These are phyloP conservation scores for Aspergillus sp. DNA, from an alignment of 2,329 filamentous ascomycete species.

Conservation along the genomic window DNA sequence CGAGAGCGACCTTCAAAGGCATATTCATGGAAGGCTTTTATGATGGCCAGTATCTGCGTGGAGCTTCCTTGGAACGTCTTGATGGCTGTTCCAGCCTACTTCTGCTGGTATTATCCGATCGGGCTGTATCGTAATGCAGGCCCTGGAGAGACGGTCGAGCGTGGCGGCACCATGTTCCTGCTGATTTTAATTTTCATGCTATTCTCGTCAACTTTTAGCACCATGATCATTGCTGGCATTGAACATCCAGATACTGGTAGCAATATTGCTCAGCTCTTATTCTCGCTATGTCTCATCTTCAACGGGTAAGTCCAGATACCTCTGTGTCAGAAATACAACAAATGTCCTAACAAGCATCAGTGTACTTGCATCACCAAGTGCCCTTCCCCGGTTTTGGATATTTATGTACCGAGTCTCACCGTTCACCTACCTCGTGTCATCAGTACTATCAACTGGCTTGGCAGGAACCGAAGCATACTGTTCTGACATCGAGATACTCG, in stretches of 20 bases:
- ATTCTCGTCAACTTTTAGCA: slow-evolving; percentile 68
- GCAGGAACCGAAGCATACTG: slow-evolving; percentile 31
- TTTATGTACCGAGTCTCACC: slow-evolving; percentile 72
- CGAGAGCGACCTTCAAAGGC: slow-evolving; percentile 62
- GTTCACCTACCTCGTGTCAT: slow-evolving; percentile 61
- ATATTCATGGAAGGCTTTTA: slow-evolving; percentile 70
- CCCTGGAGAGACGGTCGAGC: slow-evolving; percentile 40
- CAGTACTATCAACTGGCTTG: slow-evolving; percentile 38
- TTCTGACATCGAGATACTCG: slow-evolving; percentile 34
- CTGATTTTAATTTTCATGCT: slow-evolving; percentile 66
- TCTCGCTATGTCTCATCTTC: slow-evolving; percentile 59
- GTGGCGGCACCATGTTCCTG: slow-evolving; percentile 64
- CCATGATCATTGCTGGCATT: slow-evolving; percentile 69
- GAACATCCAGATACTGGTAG: slow-evolving; percentile 66
- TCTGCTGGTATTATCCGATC: slow-evolving; percentile 66
- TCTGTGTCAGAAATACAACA: background rate
- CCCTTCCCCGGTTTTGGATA: slow-evolving; percentile 70
- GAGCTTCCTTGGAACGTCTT: slow-evolving; percentile 66
- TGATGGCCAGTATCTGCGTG: slow-evolving; percentile 66
- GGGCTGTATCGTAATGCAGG: slow-evolving; percentile 42
- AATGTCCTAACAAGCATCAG: slow-evolving; percentile 28
- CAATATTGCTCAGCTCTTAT: slow-evolving; percentile 58
- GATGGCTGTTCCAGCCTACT: slow-evolving; percentile 58
- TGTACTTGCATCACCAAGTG: slow-evolving; percentile 59
- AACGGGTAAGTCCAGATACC: slow-evolving; percentile 35